Conservation (phyloP, 2,329 filamentous ascomycete genomes). For the Claviceps quebecensis region DNA sequence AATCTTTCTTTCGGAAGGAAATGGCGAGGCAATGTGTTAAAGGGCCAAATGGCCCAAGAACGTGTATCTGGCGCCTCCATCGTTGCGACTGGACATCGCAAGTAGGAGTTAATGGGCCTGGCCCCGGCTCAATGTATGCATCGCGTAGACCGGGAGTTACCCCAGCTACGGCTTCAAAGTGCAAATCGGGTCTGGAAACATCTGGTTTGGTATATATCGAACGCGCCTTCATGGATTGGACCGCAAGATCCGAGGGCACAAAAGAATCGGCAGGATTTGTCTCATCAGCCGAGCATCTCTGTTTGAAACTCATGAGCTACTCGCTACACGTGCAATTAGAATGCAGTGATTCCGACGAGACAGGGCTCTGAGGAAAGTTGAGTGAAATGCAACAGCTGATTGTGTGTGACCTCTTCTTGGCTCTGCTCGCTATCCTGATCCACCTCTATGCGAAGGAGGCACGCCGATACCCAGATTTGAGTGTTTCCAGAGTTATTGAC, state of each 20-base stretch:
- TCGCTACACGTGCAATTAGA: conserved; percentile 19
- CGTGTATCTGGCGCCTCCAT: conserved; percentile 33
- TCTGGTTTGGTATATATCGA: conserved; percentile 4
- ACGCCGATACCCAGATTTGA: not conserved
- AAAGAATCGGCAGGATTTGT: conserved; percentile 21
- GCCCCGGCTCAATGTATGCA: conserved; percentile 32
- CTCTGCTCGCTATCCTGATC: conserved; percentile 21
- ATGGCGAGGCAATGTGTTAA: conserved; percentile 31
- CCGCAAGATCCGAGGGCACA: conserved; percentile 29
- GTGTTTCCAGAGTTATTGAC: conserved; percentile 7
- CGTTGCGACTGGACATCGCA: conserved; percentile 26
- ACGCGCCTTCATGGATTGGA: conserved; percentile 5
- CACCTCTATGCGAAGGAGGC: conserved; percentile 1
- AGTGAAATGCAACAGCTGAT: conserved; percentile 28
- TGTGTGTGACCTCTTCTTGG: conserved; percentile 33
- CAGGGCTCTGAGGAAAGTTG: conserved; percentile 12
- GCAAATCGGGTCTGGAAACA: conserved; percentile 14
- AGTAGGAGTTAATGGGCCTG: conserved; percentile 43
- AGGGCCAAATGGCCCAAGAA: conserved; percentile 14
- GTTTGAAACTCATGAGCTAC: conserved; percentile 28
- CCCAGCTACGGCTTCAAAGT: conserved; percentile 24
- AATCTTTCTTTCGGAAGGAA: conserved; percentile 23
- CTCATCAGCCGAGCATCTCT: conserved; percentile 29
- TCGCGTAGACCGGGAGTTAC: conserved; percentile 23
- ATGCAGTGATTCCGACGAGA: conserved; percentile 31